These are phyloP conservation scores for Cyclotella distinguenda DNA, from an alignment of 108 stramenopile genomes.

Conservation along the genomic window DNA sequence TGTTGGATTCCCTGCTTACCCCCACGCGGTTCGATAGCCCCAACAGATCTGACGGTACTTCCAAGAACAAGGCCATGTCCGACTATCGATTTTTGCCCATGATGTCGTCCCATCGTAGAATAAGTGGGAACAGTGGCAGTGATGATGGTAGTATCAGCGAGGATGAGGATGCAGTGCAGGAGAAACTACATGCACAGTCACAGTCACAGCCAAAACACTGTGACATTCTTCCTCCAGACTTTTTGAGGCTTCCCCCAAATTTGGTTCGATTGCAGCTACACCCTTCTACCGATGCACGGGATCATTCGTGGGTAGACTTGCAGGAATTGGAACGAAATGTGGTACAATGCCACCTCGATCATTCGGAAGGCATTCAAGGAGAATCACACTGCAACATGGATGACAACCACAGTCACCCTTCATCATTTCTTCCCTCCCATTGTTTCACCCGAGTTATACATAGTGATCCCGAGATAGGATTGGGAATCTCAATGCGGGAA, in stretches of 20 bases:
- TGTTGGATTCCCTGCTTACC: no score
- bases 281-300: background rate
- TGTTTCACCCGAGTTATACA: slow-evolving; percentile 33
- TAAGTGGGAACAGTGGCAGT: no score
- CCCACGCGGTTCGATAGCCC: no score
- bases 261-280: slow-evolving; percentile 9
- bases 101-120: no score
- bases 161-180: no score
- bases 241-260: slow-evolving; percentile 30
- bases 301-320: slow-evolving; percentile 7
- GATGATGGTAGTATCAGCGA: no score
- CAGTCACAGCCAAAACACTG: background rate
- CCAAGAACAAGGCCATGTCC: no score
- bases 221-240: slow-evolving; percentile 8
- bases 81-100: no score
- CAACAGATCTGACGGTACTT: no score
- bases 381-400: slow-evolving; percentile 5
- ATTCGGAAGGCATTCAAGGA: background rate
- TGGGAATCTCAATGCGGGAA: slow-evolving; percentile 73
- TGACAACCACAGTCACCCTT: slow-evolving; percentile 6
- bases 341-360: slow-evolving; percentile 22
- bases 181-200: background rate
- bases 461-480: slow-evolving; percentile 45
- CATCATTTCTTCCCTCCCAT: slow-evolving; percentile 5
- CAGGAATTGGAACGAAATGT: slow-evolving; percentile 23